Evolutionary conservation across 2,329 filamentous ascomycete species (phyloP).

Genomic region (Neopestalotiopsis sp.): DNA sequence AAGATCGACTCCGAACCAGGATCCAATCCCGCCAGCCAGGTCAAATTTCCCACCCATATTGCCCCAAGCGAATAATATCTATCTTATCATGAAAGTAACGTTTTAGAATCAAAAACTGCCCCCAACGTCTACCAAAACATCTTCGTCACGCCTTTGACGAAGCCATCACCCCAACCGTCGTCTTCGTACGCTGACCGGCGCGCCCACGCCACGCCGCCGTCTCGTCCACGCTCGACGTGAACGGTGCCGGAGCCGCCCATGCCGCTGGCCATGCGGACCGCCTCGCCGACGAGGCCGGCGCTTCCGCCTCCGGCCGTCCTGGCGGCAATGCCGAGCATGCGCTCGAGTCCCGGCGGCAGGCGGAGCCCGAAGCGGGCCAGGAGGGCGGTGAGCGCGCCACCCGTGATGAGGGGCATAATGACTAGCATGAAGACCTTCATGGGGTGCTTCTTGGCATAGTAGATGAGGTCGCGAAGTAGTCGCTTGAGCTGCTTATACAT

Average conservation of each 20-base stretch:
- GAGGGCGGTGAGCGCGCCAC: constrained; percentile 79
- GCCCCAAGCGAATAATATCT: neutral
- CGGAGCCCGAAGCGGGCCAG: constrained; percentile 81
- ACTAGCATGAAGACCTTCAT: constrained; percentile 87
- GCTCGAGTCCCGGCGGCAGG: constrained; percentile 69
- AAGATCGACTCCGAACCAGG: neutral
- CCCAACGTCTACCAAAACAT: constrained; percentile 18
- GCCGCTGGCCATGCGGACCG: constrained; percentile 57
- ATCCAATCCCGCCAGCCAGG: neutral
- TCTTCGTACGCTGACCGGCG: constrained; percentile 39
- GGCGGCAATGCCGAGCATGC: constrained; percentile 60
- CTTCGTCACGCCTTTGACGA: constrained; percentile 26
- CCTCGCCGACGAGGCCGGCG: constrained; percentile 59
- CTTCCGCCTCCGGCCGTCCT: constrained; percentile 54
- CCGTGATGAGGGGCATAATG: constrained; percentile 85
- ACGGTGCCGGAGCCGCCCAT: constrained; percentile 32
- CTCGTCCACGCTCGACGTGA: constrained; percentile 41
- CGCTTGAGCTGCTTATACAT: constrained; percentile 78
- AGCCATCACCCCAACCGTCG: constrained; percentile 29
- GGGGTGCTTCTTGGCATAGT: constrained; percentile 83
- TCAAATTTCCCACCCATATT: neutral
- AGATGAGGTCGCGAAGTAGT: constrained; percentile 79
- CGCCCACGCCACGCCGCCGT: constrained; percentile 45
- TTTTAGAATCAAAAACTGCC: too few relatives aligned
- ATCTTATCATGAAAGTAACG: neutral